Conservation (phyloP, 177 flowering plant genomes). For the Telopea speciosissima region DNA sequence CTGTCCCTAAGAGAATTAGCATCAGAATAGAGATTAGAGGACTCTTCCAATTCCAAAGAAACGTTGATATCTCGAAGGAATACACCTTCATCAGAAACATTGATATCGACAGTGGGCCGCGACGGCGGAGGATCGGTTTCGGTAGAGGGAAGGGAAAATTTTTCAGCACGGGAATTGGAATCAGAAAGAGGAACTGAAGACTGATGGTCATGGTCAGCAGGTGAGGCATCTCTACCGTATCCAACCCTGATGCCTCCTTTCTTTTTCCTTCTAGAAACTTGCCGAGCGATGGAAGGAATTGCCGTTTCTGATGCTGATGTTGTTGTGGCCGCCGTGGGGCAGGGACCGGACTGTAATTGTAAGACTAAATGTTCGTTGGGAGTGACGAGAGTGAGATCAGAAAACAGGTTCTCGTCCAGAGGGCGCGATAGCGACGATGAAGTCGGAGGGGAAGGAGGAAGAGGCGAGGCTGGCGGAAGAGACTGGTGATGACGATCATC, state of each 20-base stretch:
- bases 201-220: slow-evolving; percentile 18
- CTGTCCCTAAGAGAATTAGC: background rate
- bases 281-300: slow-evolving; percentile 20
- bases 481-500: no score
- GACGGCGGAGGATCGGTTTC: background rate
- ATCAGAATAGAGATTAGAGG: background rate
- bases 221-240: slow-evolving; percentile 41
- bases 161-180: background rate
- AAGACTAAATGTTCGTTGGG: slow-evolving; percentile 16
- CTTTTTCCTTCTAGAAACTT: slow-evolving; percentile 54
- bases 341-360: slow-evolving; percentile 1
- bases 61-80: background rate
- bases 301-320: background rate
- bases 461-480: background rate
- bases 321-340: slow-evolving; percentile 3
- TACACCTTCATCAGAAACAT: background rate
- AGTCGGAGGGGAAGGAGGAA: slow-evolving; percentile 16
- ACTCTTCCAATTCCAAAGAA: background rate
- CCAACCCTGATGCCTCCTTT: slow-evolving; percentile 52
- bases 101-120: background rate
- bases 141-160: background rate
- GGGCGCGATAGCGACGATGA: slow-evolving; percentile 26
- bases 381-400: slow-evolving; percentile 56
- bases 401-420: slow-evolving; percentile 75
- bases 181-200: background rate